Base-by-base conservation (phyloP, 306 rosid genomes). In the Quercus cerris region DNA sequence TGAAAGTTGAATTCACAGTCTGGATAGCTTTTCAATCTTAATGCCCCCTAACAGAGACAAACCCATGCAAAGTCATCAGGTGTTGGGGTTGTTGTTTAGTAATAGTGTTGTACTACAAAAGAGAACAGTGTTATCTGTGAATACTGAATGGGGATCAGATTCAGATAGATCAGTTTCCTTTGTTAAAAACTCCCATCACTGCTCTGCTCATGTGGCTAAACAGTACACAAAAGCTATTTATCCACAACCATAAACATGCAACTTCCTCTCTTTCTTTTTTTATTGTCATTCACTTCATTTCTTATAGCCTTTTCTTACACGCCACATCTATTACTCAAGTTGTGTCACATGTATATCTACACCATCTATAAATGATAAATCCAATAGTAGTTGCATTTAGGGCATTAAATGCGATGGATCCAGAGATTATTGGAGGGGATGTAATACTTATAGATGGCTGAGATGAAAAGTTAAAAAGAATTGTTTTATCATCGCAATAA, bases 221-320 rank as follows among this genome's bases (percentile, higher is more conserved):
- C 61, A 35, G 51, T 70, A 3, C 46, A 19, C 18, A 67, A 17
- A 66, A 1, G 22, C 19, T n/a, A 7, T 33, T 67, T 67, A 73
- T 27, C 57, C 28, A 54, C 13, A 51, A 22, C 77, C 58, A 56
- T 56, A 41, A 72, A 56, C 61, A 67, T 68, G 69, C 52, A 77
- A 54, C 73, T 76, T 71, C 70, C n/a, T 67, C 38, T 66, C 49
- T 55, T 31, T 76, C 23, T 68, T 66, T 72, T 58, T 69, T 63
- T 25, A 73, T 11, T 13, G 3, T 69, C 58, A 19, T 74, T 75
- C 79, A 49, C 61, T 56, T 56, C 44, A 46, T 33, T 71, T 52
- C 78, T 15, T 56, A 70, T 62, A 31, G 63, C 27, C 49, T 38
- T 83, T 63, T 18, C 86, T 79, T 84, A 56, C 87, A 84, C 84